These are phyloP conservation scores for Penicillium nordicum DNA, from an alignment of 2,329 filamentous ascomycete species.

Conservation along the genomic window DNA sequence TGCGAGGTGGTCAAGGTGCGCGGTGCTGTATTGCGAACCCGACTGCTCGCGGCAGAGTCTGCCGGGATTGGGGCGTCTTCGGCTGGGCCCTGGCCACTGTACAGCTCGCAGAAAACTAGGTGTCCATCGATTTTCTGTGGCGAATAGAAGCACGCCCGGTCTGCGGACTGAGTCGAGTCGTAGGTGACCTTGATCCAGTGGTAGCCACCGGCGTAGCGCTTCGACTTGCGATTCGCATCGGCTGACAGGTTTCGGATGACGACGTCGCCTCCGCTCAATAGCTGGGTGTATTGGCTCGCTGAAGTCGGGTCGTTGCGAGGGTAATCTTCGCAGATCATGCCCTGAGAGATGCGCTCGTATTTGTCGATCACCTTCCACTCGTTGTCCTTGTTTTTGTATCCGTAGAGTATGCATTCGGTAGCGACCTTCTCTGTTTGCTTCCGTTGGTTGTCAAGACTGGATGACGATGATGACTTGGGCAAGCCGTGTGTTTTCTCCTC, in stretches of 20 bases:
- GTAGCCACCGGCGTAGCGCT: constrained; percentile 74
- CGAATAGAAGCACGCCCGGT: constrained; percentile 65
- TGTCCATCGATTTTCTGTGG: constrained; percentile 70
- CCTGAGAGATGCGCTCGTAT: constrained; percentile 77
- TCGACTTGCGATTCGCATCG: constrained; percentile 74
- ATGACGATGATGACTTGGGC: constrained; percentile 40
- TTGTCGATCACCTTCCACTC: constrained; percentile 84
- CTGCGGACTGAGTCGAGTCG: constrained; percentile 68
- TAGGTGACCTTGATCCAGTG: constrained; percentile 92
- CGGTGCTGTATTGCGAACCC: constrained; percentile 28
- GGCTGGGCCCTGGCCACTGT: constrained; percentile 61
- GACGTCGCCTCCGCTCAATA: constrained; percentile 69
- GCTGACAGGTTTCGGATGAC: constrained; percentile 66
- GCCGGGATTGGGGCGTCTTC: constrained; percentile 63
- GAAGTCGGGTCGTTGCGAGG: constrained; percentile 74
- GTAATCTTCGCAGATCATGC: constrained; percentile 89
- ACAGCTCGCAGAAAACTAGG: constrained; percentile 68
- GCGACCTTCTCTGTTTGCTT: constrained; percentile 51
- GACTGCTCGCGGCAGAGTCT: constrained; percentile 29
- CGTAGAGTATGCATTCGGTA: constrained; percentile 80
- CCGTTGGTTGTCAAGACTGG: constrained; percentile 40
- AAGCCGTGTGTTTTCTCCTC: constrained; percentile 38
- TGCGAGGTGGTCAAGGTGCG: constrained; percentile 37
- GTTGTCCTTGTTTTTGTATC: constrained; percentile 65
- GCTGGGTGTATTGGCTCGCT: constrained; percentile 66